phyloP scores from a whole-genome alignment of 495 filamentous ascomycete genomes.

The Tuber brumale region DNA sequence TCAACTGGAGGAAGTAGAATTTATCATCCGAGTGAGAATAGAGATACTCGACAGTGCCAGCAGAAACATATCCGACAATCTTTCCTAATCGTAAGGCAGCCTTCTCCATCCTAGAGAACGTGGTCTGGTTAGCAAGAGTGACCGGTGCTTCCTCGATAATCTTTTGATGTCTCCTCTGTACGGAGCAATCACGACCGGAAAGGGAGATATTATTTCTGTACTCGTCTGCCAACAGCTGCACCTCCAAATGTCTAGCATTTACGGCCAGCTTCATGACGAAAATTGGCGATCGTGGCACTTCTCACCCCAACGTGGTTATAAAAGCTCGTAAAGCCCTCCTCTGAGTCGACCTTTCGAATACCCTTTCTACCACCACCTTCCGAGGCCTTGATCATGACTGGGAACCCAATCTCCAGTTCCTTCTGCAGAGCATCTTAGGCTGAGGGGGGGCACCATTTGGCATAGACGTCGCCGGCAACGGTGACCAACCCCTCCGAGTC shows the following conservation, averaged over 20 bases:
- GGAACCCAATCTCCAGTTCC: constrained; percentile 88
- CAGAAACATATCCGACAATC: constrained; percentile 95
- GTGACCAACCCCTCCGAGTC: constrained; percentile 80
- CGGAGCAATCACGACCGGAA: constrained; percentile 97
- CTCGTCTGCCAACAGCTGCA: constrained; percentile 93
- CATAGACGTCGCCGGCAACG: constrained; percentile 77
- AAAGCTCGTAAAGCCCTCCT: constrained; percentile 72
- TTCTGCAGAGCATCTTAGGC: constrained; percentile 82
- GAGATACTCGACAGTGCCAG: constrained; percentile 96
- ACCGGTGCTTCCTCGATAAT: constrained; percentile 99
- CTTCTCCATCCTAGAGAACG: constrained; percentile 93
- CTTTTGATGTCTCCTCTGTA: constrained; percentile 97
- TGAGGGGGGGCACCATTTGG: constrained; percentile 77
- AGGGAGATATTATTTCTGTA: constrained; percentile 99
- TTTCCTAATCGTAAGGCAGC: constrained; percentile 88
- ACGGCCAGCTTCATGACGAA: constrained; percentile 99
- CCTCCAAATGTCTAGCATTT: constrained; percentile 91
- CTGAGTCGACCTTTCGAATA: constrained; percentile 87
- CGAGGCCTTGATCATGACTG: constrained; percentile 98
- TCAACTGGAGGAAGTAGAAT: constrained; percentile 98
- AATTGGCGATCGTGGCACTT: constrained; percentile 98
- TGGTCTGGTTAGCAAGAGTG: constrained; percentile 78
- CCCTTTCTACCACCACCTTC: constrained; percentile 99
- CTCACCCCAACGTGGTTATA: constrained; percentile 93
- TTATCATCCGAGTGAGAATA: constrained; percentile 97